These are phyloP conservation scores for Citeromyces nyonsensis DNA, from an alignment of 805 yeast species.

Conservation along the genomic window DNA sequence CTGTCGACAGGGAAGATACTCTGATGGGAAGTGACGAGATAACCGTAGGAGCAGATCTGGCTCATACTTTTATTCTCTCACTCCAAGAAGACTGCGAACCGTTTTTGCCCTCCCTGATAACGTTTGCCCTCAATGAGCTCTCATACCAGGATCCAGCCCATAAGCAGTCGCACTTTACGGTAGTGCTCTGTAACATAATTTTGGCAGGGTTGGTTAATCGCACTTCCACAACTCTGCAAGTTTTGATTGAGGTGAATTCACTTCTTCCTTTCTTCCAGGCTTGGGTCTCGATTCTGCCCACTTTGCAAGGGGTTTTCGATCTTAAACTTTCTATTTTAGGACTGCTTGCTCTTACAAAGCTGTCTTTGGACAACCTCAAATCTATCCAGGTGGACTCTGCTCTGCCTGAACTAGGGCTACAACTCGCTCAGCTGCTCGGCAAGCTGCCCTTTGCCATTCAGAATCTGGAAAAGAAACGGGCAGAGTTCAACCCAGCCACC, in stretches of 20 bases:
- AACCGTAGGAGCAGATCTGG: slow-evolving; percentile 41
- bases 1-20: slow-evolving; percentile 12
- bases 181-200: slow-evolving; percentile 43
- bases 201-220: slow-evolving; percentile 51
- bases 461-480: slow-evolving; percentile 46
- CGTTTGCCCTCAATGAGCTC: slow-evolving; percentile 25
- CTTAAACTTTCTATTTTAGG: slow-evolving; percentile 65
- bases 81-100: slow-evolving; percentile 30
- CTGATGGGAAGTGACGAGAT: too few relatives aligned
- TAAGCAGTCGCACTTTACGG: slow-evolving; percentile 18
- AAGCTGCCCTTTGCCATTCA: slow-evolving; percentile 61
- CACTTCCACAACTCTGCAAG: slow-evolving; percentile 32
- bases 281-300: slow-evolving; percentile 50
- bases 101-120: slow-evolving; percentile 28
- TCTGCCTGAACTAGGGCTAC: slow-evolving; percentile 32
- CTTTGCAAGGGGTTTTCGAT: slow-evolving; percentile 61
- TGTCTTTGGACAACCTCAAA: slow-evolving; percentile 9
- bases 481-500: slow-evolving; percentile 12
- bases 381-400: slow-evolving; percentile 13
- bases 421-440: slow-evolving; percentile 34
- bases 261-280: slow-evolving; percentile 35
- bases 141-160: slow-evolving; percentile 16
- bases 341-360: slow-evolving; percentile 29
- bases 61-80: slow-evolving; percentile 47
- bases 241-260: slow-evolving; percentile 27